Evolutionary conservation across 2,329 filamentous ascomycete genomes (phyloP), one percentile per base, ranked within the genome.

Genomic region (Penicillium brevicompactum): DNA sequence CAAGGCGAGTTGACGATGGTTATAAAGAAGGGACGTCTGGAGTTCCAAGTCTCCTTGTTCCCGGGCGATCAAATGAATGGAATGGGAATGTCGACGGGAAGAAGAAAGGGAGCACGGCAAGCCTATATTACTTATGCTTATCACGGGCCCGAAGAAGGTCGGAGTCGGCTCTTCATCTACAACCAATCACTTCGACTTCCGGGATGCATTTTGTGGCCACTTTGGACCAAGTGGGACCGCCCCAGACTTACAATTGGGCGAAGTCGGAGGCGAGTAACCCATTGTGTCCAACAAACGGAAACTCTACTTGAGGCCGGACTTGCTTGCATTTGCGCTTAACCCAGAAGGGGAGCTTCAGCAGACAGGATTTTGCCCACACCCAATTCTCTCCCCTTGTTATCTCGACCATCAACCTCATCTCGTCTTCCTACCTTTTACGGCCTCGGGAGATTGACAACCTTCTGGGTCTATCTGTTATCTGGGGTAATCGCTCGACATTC

Each of bases 321-420:
- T 54, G 51, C 18, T 14, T 51, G 46, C 49, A 58, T 53, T 53
- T 16, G 43, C 53, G 53, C 67, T 63, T 67, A 62, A 58, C 70
- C 69, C n/a, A 65, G 68, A 71, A 62, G 60, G 70, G 70, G 70
- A 73, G 68, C 67, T 73, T 68, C 51, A 72, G 51, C 68, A 71
- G 70, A 73, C 60, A 61, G 49, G 45, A 49, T 53, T 58, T 60
- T 59, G 30, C 44, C 18, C 38, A 21, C 41, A 21, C 32, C 16
- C 16, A 32, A 9, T 21, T 22, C 18, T 41, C 24, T 11, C 13
- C n/a, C 21, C 16, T 14, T 43, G 42, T 40, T 14, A 10, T 40
- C 14, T 54, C 30, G 21, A 40, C 11, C 16, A 11, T 18, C 32
- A 16, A 14, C 21, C 16, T 43, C 43, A 47, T 55, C 49, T 52